Percentiles rank a stretch among this genome's conserved stretches.
Evolutionary conservation across 2,329 filamentous ascomycete species (phyloP).

Genomic region (Emydomyces testavorans): DNA sequence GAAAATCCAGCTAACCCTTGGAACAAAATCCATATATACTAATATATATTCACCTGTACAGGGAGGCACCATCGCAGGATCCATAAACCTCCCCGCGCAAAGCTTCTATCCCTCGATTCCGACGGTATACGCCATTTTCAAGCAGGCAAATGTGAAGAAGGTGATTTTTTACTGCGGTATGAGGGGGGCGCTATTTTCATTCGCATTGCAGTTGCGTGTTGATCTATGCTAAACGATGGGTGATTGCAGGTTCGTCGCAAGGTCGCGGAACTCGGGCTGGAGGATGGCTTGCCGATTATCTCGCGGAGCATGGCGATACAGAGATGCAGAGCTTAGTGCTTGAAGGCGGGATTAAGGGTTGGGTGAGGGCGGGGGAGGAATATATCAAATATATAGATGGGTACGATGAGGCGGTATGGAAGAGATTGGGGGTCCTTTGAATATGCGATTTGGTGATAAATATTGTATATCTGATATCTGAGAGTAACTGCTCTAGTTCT

Average conservation of each 20-base stretch:
- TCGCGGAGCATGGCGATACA: constrained; percentile 28
- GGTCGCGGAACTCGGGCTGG: constrained; percentile 46
- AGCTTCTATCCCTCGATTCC: constrained; percentile 30
- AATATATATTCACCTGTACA: no score
- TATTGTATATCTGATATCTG: neutral
- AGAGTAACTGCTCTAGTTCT: neutral
- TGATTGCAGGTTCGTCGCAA: constrained; percentile 40
- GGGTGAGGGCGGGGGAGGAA: constrained; percentile 39
- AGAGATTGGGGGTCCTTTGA: constrained; percentile 7
- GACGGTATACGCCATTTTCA: constrained; percentile 27
- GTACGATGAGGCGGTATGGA: constrained; percentile 22
- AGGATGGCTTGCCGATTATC: constrained; percentile 45
- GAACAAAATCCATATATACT: no score
- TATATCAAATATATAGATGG: constrained; percentile 41
- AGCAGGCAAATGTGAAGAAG: constrained; percentile 23
- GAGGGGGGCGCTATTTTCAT: no score
- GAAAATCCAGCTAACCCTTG: neutral
- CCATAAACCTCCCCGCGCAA: constrained; percentile 39
- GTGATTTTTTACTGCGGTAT: constrained; percentile 36
- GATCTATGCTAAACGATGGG: neutral
- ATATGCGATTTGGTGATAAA: neutral
- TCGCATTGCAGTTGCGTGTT: neutral
- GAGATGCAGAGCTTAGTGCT: constrained; percentile 37
- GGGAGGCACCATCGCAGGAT: constrained; percentile 51
- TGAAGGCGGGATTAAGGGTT: constrained; percentile 45